Base-by-base conservation (phyloP, 345 rosid species). In the Corchorus capsularis region DNA sequence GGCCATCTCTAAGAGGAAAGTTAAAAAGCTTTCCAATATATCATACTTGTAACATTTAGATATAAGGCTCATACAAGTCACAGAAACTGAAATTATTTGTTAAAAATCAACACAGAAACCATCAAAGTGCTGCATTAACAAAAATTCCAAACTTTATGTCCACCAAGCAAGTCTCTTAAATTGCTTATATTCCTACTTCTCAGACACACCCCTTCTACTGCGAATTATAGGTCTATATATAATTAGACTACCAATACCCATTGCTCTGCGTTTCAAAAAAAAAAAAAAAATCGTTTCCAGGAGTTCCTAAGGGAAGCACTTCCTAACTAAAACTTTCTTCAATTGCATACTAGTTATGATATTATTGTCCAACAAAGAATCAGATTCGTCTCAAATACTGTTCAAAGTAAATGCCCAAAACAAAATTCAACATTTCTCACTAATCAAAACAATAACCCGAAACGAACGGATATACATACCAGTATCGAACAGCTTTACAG, bases 401-500 rank as follows among this genome's bases (percentile, higher is more conserved):
- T 62, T 62, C 70, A 60, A 62, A 46, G 20, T 22, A 11, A 47
- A 49, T n/a, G 7, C 46, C 17, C 9, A 5, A 37, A 66, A 54
- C 57, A 60, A 79, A 15, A 57, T 67, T 59, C 17, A 65, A 47
- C 8, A 45, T 17, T 41, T 63, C 63, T 17, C 66, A 54, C 65
- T n/a, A 34, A 32, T 20, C 8, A 60, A 71, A 34, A 34, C 5
- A n/a, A 79, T 0, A 78, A 20, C 3, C 59, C 32, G 11, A 11
- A 68, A 59, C 47, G 68, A 22, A 55, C 20, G 73, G 71, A 78
- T 8, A 27, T 57, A 75, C 92, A 16, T 83, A 96, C 99, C 99
- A 96, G 82, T 96, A 96, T 27, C 97, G 87, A 75, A 92, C 94
- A 10, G 91, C 78, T 81, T 94, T 96, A 87, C 99, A 96, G 34